Percentiles rank a stretch among this genome's conserved stretches.
Evolutionary conservation across 225 moss, liverwort and hornwort genomes (phyloP).

Genomic region (Climacium dendroides): DNA sequence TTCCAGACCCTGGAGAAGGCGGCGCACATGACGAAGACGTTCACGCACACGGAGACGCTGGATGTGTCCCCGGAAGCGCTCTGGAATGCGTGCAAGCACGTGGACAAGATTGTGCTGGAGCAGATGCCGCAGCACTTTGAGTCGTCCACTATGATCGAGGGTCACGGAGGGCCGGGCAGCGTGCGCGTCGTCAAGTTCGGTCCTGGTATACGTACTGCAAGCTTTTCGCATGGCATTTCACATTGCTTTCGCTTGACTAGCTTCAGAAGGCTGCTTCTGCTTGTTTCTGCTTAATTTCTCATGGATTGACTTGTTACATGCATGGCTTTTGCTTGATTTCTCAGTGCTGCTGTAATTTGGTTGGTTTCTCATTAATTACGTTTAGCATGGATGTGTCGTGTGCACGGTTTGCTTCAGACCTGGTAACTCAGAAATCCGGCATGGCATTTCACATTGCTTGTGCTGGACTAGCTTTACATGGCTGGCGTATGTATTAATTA

Average conservation of each 20-base stretch:
- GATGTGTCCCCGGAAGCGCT: neutral
- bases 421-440: neutral
- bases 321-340: neutral
- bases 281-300: neutral
- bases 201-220: neutral
- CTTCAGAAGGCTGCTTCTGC: neutral
- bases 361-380: neutral
- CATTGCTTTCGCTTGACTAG: too few species aligned
- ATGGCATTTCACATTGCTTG: neutral
- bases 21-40: neutral
- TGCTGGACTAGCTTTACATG: neutral
- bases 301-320: neutral
- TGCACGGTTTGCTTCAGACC: neutral
- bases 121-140: neutral
- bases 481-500: neutral
- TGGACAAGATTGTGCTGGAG: neutral
- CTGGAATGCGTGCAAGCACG: neutral
- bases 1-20: slow-evolving; percentile 1
- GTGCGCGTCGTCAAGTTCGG: slow-evolving; percentile 12
- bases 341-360: neutral
- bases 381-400: neutral
- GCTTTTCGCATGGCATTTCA: neutral
- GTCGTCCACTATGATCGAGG: neutral
- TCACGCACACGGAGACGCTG: neutral
- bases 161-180: slow-evolving; percentile 3